Evolutionary conservation across 352 stramenopile genomes (phyloP), one percentile per base, ranked within the genome.

Genomic region (Phytopythium sindhum): DNA sequence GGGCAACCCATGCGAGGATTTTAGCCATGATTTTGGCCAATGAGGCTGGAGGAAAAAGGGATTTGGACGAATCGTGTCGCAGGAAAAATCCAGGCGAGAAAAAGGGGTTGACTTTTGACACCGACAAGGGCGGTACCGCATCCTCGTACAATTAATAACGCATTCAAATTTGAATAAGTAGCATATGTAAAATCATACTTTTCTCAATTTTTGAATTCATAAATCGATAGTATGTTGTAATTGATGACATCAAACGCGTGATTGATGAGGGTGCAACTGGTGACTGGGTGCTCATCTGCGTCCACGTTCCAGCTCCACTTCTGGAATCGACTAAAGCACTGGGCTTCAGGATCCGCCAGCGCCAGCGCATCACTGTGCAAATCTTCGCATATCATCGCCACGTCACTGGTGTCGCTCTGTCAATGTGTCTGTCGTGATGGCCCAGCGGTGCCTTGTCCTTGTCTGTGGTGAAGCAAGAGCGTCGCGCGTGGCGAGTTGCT

Each of bases 41-140:
- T 48, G n/a, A 17, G 1, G 33, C 15, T 7, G 7, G 26, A 3
- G 17, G 17, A 33, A 15, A 12, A 14, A 1, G n/a, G 19, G 9
- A 51, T 61, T 61, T 61, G 6, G 39, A 23, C 37, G 23, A 61
- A 61, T 61, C 37, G 39, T 61, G 55, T 52, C 39, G 55, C 55
- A 61, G 6, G 55, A 35, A 61, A 52, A 52, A 61, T 61, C 55
- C 55, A 61, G 47, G 23, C 10, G 15, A 28, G n/a, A 10, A 52
- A 31, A 52, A 21, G 10, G 45, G n/a, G 39, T 45, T 45, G 14
- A 48, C 11, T 15, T 48, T 48, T 6, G 37, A 45, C 41, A 48
- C 41, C 41, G 41, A 48, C 19, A 48, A 48, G 1, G 12, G 17
- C 17, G 39, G 19, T 26, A 48, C 42, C 21, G 21, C 42, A 48